Evolutionary conservation across 441 rosid genomes (phyloP).

Genomic region (Erodium chrysanthum): DNA sequence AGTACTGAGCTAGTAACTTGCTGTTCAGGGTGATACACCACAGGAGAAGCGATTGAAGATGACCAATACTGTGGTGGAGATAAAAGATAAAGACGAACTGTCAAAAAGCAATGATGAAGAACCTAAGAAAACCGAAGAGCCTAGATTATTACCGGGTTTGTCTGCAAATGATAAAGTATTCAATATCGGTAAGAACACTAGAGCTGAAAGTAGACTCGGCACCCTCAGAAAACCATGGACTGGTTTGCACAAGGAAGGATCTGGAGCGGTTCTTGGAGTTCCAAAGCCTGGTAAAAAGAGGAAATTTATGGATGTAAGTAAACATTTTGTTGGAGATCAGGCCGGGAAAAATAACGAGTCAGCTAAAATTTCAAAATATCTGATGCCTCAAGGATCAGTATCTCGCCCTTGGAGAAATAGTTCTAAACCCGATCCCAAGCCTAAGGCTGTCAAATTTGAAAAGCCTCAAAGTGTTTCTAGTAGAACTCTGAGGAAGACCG

Average conservation of each 20-base stretch:
- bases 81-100: conserved; percentile 44
- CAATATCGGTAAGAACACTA: conserved; percentile 55
- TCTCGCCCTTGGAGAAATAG: conserved; percentile 52
- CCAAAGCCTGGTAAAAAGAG: conserved; percentile 97
- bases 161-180: conserved; percentile 48
- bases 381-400: conserved; percentile 61
- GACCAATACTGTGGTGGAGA: conserved; percentile 33
- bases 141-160: conserved; percentile 32
- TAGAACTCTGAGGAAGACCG: conserved; percentile 45
- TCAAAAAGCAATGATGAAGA: conserved; percentile 29
- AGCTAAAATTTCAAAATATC: conserved; percentile 46
- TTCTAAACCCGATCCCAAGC: conserved; percentile 44
- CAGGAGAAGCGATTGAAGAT: conserved; percentile 65
- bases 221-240: conserved; percentile 49
- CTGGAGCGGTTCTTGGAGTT: conserved; percentile 70
- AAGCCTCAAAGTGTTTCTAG: conserved; percentile 38
- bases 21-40: conserved; percentile 76
- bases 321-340: conserved; percentile 58
- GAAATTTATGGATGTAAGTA: conserved; percentile 98
- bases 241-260: conserved; percentile 76
- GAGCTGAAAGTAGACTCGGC: conserved; percentile 39
- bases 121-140: conserved; percentile 37
- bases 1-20: conserved; percentile 20
- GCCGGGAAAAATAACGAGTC: conserved; percentile 39
- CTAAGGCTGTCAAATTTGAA: conserved; percentile 49